Evolutionary conservation across 352 stramenopile species (phyloP).

Genomic region (Phytophthora quininea): DNA sequence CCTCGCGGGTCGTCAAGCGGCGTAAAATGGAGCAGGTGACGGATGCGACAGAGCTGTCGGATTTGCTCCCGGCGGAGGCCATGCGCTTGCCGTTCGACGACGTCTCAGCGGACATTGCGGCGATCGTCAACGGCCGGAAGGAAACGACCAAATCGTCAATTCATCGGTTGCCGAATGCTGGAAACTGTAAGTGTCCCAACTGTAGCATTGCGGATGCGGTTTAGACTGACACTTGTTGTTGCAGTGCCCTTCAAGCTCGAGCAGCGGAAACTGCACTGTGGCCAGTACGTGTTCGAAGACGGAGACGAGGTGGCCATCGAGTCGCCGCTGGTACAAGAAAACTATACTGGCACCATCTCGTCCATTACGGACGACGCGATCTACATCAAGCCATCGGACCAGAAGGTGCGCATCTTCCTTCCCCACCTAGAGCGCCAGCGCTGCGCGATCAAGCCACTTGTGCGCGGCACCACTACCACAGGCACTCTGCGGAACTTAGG

Average conservation of each 20-base stretch:
- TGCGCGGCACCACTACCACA: slow-evolving; percentile 53
- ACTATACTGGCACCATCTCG: slow-evolving; percentile 81
- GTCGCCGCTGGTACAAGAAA: slow-evolving; percentile 63
- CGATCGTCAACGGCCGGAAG: slow-evolving; percentile 52
- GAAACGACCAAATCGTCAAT: slow-evolving; percentile 30
- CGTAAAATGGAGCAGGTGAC: slow-evolving; percentile 46
- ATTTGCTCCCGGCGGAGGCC: slow-evolving; percentile 44
- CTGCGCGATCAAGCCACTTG: slow-evolving; percentile 69
- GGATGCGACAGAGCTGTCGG: slow-evolving; percentile 26
- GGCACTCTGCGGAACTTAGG: slow-evolving; percentile 57
- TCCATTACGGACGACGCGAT: slow-evolving; percentile 78
- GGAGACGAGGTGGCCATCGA: slow-evolving; percentile 79
- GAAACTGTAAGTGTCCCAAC: slow-evolving; percentile 34
- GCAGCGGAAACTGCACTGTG: slow-evolving; percentile 62
- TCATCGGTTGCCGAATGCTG: slow-evolving; percentile 28
- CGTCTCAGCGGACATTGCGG: slow-evolving; percentile 58
- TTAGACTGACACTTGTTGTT: slow-evolving; percentile 3
- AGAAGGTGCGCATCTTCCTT: slow-evolving; percentile 72
- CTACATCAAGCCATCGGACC: slow-evolving; percentile 65
- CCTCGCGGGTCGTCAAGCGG: slow-evolving; percentile 39
- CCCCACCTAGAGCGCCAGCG: slow-evolving; percentile 57
- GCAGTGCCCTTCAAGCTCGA: slow-evolving; percentile 56
- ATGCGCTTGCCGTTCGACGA: slow-evolving; percentile 63
- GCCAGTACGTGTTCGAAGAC: slow-evolving; percentile 81
- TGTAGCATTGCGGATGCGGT: background rate